These are phyloP conservation scores for Asclepias syriaca DNA, from an alignment of 257 asterid genomes.

Conservation along the genomic window DNA sequence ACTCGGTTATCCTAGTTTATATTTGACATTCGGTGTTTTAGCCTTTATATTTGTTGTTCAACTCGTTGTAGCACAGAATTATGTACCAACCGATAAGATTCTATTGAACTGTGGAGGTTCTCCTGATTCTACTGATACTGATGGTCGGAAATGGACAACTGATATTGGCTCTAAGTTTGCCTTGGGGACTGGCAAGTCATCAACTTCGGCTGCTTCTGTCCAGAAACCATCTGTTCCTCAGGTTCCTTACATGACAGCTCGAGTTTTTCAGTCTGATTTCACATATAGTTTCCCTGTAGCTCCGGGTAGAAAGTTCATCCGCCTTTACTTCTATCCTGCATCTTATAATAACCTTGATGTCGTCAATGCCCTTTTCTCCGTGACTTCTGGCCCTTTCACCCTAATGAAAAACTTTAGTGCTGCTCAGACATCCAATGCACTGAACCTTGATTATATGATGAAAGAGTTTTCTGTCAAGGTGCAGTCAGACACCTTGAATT, in stretches of 20 bases:
- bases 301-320: conserved; percentile 69
- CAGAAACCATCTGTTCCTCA: conserved; percentile 77
- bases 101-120: conserved; percentile 87
- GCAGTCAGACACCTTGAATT: conserved; percentile 32
- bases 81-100: conserved; percentile 61
- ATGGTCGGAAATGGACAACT: conserved; percentile 69
- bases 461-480: conserved; percentile 74
- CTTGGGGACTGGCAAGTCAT: conserved; percentile 35
- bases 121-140: conserved; percentile 47
- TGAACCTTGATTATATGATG: conserved; percentile 54
- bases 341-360: conserved; percentile 53
- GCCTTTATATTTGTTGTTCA: conserved; percentile 8
- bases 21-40: conserved; percentile 9
- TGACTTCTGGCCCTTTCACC: conserved; percentile 45
- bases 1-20: neutral
- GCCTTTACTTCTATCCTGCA: conserved; percentile 77
- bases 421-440: conserved; percentile 52
- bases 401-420: conserved; percentile 77
- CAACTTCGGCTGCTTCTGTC: conserved; percentile 43
- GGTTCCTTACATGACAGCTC: conserved; percentile 85
- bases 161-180: conserved; percentile 72
- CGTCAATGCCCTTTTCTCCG: conserved; percentile 54
- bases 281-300: conserved; percentile 84
- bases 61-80: conserved; percentile 26
- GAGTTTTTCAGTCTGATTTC: conserved; percentile 61